Percentiles rank a stretch among this genome's conserved stretches.
phyloP scores from a whole-genome alignment of 305 asterid genomes.

The Fraxinus angustifolia region DNA sequence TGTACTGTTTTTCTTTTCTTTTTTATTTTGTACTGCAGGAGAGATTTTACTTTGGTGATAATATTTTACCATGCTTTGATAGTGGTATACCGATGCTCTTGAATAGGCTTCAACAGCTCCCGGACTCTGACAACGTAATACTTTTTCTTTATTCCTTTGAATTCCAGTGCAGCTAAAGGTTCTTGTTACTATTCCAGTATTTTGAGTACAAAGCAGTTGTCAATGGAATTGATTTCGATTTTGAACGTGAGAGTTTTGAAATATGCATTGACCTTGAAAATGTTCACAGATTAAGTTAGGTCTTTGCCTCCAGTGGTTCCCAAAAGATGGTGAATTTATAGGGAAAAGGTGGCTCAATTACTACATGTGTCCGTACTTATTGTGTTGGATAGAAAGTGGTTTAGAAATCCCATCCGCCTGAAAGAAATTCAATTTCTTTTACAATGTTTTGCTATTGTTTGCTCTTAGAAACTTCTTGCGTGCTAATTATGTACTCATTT shows the following conservation, averaged over 20 bases:
- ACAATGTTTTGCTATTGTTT: not conserved
- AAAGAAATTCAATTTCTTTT: not conserved
- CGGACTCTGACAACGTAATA: conserved; percentile 89
- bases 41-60: conserved; percentile 96
- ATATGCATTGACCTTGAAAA: not conserved
- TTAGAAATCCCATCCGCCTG: not conserved
- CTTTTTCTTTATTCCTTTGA: conserved; percentile 18
- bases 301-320: not conserved
- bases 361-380: not conserved
- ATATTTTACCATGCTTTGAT: conserved; percentile 90
- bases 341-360: not conserved
- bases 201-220: conserved; percentile 8
- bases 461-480: not conserved
- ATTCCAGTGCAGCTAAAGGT: not conserved
- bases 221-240: not conserved
- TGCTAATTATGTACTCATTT: not conserved
- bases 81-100: conserved; percentile 91
- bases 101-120: conserved; percentile 87
- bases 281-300: not conserved
- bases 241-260: not conserved
- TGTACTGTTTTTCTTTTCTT: not conserved
- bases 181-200: not conserved
- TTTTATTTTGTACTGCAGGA: conserved; percentile 45
- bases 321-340: not conserved
- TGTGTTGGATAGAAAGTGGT: not conserved